phyloP scores from a whole-genome alignment of 1,284 basidiomycete species.

The Boletellus dicymbophilus region DNA sequence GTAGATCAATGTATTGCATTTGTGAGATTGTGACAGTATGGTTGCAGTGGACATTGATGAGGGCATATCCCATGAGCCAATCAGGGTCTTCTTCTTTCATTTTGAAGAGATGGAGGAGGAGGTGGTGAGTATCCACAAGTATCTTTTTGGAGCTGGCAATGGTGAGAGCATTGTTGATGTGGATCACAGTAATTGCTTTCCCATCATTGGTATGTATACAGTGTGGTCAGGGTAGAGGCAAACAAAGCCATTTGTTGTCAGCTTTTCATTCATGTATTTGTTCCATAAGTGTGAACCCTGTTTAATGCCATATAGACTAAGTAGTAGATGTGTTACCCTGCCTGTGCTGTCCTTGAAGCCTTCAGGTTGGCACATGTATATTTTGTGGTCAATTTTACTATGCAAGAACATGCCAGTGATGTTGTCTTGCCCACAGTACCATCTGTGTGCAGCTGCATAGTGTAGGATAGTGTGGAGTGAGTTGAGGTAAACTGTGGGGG shows the following conservation, averaged over 20 bases:
- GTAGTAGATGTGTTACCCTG: background rate
- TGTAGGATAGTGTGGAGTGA: conserved; percentile 33
- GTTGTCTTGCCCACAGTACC: conserved; percentile 34
- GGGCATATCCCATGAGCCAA: no score
- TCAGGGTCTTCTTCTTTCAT: conserved; percentile 5
- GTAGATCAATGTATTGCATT: background rate
- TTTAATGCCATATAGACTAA: conserved; percentile 8
- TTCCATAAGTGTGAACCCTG: conserved; percentile 11
- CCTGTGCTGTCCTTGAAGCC: conserved; percentile 5
- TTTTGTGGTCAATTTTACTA: conserved; percentile 13
- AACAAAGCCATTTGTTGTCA: background rate
- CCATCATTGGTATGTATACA: conserved; percentile 1
- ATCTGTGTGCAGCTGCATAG: conserved; percentile 24
- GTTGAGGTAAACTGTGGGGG: conserved; percentile 33
- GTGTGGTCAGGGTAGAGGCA: background rate
- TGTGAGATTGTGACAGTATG: conserved; percentile 2
- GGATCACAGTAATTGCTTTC: conserved; percentile 4
- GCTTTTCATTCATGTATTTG: conserved; percentile 7
- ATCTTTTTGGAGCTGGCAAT: background rate
- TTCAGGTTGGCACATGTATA: conserved; percentile 9
- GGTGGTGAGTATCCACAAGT: background rate
- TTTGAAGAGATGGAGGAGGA: background rate
- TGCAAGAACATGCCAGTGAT: conserved; percentile 37
- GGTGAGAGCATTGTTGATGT: conserved; percentile 9
- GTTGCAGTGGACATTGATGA: background rate